Percentiles rank a stretch among this genome's conserved stretches.
These are phyloP conservation scores for Didymella glomerata DNA, from an alignment of 2,329 filamentous ascomycete species.

Conservation along the genomic window DNA sequence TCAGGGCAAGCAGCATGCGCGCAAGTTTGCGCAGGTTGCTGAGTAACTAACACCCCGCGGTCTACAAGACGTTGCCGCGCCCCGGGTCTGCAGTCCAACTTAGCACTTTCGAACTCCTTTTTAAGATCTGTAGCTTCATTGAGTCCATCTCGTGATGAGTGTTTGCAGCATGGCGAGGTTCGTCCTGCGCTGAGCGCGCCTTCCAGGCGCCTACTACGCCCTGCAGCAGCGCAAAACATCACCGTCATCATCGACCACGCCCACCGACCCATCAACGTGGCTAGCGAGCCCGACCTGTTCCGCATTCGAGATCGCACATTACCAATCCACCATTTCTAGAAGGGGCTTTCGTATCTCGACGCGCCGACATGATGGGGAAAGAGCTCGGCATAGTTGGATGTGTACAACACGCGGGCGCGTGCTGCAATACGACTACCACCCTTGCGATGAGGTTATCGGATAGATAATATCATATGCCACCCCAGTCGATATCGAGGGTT, in stretches of 20 bases:
- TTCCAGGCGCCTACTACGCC: not conserved
- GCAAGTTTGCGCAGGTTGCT: slow-evolving; percentile 21
- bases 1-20: slow-evolving; percentile 1
- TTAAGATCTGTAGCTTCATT: not conserved
- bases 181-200: not conserved
- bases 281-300: not conserved
- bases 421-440: slow-evolving; percentile 20
- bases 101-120: not conserved
- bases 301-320: not conserved
- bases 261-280: not conserved
- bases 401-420: slow-evolving; percentile 15
- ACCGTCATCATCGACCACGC: not conserved
- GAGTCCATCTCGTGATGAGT: not conserved
- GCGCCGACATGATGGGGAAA: slow-evolving; percentile 1
- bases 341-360: slow-evolving; percentile 7
- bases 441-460: slow-evolving; percentile 28
- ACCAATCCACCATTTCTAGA: slow-evolving; percentile 5
- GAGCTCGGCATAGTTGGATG: slow-evolving; percentile 13
- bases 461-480: slow-evolving; percentile 10
- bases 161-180: not conserved
- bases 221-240: not conserved
- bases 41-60: slow-evolving; percentile 14
- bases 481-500: slow-evolving; percentile 12
- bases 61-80: slow-evolving; percentile 4
- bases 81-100: not conserved